phyloP scores from a whole-genome alignment of 352 stramenopile species.

The Phytophthora sp. region DNA sequence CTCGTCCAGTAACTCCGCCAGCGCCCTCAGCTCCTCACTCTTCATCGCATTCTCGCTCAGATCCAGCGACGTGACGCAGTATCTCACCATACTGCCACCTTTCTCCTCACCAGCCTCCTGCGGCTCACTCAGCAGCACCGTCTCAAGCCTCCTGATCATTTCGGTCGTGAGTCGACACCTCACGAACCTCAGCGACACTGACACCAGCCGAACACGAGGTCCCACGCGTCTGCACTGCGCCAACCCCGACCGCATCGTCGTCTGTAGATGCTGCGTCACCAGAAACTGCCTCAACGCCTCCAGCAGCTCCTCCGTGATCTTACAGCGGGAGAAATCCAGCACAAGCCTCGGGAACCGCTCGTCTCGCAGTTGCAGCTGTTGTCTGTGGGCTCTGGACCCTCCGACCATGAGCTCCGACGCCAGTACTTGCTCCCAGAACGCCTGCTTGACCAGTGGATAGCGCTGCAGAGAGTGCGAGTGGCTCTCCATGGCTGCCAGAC shows the following conservation, averaged over 20 bases:
- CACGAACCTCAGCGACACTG: conserved; percentile 29
- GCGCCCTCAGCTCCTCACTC: conserved; percentile 18
- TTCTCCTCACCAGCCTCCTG: background rate
- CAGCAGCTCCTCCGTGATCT: conserved; percentile 28
- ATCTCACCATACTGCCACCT: conserved; percentile 13
- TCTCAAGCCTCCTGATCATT: conserved; percentile 24
- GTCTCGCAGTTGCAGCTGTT: conserved; percentile 31
- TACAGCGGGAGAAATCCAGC: conserved; percentile 40
- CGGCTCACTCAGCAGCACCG: conserved; percentile 17
- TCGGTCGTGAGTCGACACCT: conserved; percentile 30
- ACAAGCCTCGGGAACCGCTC: conserved; percentile 43
- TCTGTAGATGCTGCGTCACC: background rate
- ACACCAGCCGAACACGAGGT: conserved; percentile 18
- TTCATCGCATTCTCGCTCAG: conserved; percentile 41
- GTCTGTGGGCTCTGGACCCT: background rate
- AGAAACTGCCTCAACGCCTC: conserved; percentile 31
- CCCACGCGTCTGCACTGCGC: background rate
- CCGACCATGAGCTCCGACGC: conserved; percentile 28
- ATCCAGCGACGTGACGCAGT: conserved; percentile 36
- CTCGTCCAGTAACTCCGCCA: conserved; percentile 26
- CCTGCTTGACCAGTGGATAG: conserved; percentile 42
- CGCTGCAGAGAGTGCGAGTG: conserved; percentile 37
- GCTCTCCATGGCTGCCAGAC: conserved; percentile 26
- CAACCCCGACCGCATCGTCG: conserved; percentile 7
- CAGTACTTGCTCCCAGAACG: conserved; percentile 43